phyloP scores from a whole-genome alignment of 108 stramenopile genomes.

The Chaetoceros muelleri region DNA sequence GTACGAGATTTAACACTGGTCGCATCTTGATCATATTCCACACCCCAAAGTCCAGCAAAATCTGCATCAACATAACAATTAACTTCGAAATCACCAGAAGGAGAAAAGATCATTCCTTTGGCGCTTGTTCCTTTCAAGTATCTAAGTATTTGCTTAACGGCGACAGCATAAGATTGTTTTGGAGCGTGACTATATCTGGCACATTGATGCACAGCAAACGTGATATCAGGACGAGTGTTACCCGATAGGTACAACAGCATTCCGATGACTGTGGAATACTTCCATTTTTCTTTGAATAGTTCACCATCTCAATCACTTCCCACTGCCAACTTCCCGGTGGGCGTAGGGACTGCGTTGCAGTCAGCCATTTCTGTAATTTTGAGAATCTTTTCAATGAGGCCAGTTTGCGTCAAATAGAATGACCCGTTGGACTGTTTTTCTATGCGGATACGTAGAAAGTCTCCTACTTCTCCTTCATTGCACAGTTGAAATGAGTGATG shows the following conservation, averaged over 20 bases:
- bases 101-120: not conserved
- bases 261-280: slow-evolving; percentile 27
- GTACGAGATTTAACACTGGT: slow-evolving; percentile 9
- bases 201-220: slow-evolving; percentile 22
- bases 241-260: slow-evolving; percentile 33
- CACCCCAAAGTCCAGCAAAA: slow-evolving; percentile 19
- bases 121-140: slow-evolving; percentile 8
- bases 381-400: slow-evolving; percentile 35
- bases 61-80: slow-evolving; percentile 28
- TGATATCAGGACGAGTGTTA: slow-evolving; percentile 27
- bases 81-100: not conserved
- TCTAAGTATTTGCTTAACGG: slow-evolving; percentile 18
- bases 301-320: slow-evolving; percentile 23
- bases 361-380: slow-evolving; percentile 13
- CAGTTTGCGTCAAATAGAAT: slow-evolving; percentile 23
- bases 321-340: slow-evolving; percentile 11
- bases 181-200: slow-evolving; percentile 15
- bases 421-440: not conserved
- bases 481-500: not conserved
- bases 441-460: slow-evolving; percentile 4
- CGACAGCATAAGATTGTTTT: slow-evolving; percentile 8
- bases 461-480: slow-evolving; percentile 5
- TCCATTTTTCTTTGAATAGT: slow-evolving; percentile 15
- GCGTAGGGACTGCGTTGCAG: slow-evolving; percentile 10
- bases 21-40: slow-evolving; percentile 15